Evolutionary conservation across 1,284 basidiomycete genomes (phyloP).

Genomic region (Melanopsichium pennsylvanicum): DNA sequence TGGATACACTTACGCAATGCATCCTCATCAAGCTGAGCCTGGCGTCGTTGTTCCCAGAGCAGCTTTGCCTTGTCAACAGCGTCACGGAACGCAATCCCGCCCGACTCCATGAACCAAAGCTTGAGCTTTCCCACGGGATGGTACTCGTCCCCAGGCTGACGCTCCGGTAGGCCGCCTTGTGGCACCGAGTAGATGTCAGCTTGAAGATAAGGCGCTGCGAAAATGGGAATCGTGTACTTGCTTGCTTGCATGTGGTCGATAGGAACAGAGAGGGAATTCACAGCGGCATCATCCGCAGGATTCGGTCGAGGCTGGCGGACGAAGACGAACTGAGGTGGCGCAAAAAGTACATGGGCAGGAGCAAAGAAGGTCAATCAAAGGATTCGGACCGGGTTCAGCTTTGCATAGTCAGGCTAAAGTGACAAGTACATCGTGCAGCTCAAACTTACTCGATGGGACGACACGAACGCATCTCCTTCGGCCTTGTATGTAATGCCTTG

Average conservation of each 20-base stretch:
- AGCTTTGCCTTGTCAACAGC: constrained; percentile 38
- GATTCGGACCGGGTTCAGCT: too few species aligned
- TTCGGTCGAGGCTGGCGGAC: constrained; percentile 33
- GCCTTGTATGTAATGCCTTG: constrained; percentile 39
- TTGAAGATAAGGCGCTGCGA: constrained; percentile 51
- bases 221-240: constrained; percentile 56
- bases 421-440: too few species aligned
- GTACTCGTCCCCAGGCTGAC: constrained; percentile 20
- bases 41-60: constrained; percentile 13
- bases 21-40: constrained; percentile 36
- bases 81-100: constrained; percentile 49
- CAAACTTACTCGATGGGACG: constrained; percentile 49
- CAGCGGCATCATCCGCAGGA: constrained; percentile 4
- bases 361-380: too few species aligned
- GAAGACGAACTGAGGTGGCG: constrained; percentile 41
- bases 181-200: constrained; percentile 47
- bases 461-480: constrained; percentile 44
- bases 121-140: constrained; percentile 49
- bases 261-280: constrained; percentile 48
- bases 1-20: constrained; percentile 39
- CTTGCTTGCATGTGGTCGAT: constrained; percentile 41
- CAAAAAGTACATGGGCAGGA: too few species aligned
- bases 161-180: constrained; percentile 51
- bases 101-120: constrained; percentile 52
- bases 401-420: too few species aligned